Base-by-base conservation (phyloP, 805 yeast genomes). In the Saccharomycopsis sp. region DNA sequence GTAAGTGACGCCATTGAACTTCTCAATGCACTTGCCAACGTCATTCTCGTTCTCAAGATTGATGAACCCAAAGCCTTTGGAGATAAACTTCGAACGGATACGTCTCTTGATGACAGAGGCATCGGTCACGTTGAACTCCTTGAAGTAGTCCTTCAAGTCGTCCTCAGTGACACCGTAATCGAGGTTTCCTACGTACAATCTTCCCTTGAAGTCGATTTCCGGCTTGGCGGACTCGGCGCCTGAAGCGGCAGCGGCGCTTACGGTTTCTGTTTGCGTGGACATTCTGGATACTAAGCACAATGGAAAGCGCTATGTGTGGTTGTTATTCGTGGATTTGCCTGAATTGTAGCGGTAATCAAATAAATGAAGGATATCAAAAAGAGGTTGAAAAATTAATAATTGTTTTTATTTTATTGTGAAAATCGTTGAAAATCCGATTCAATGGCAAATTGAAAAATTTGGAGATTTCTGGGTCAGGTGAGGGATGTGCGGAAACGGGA, bases 151-250 rank as follows among this genome's bases (percentile, higher is more conserved):
- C 56, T 75, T 75, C 60, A 84, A 68, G 62, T 84, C 85, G 5
- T 77, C 78, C 68, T 84, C 85, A 49, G 80, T 75, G 34, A 78
- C 77, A 61, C 79, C 79, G 59, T 88, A 90, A 58, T 84, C 88
- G 59, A 83, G 75, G 64, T 82, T 84, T 59, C 84, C 82, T 59
- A 87, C 77, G 62, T 84, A 81, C 44, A 87, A 74, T 64, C 86
- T 86, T 63, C 84, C 74, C 63, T 72, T 55, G 29, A 61, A 57
- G 35, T 57, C 53, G 38, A 62, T 53, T 15, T 54, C 54, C n/a
- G 47, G 23, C 24, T 19, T n/a, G 38, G 38, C 12, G 17, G 38
- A 14, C 17, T 20, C 19, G 7, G 54, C 35, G 34, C 20, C 7
- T 3, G 54, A 15, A 24, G 54, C 20, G 19, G 41, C 34, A 20